Conservation (phyloP, 257 asterid genomes). For the Paraleonurus japonicus region DNA sequence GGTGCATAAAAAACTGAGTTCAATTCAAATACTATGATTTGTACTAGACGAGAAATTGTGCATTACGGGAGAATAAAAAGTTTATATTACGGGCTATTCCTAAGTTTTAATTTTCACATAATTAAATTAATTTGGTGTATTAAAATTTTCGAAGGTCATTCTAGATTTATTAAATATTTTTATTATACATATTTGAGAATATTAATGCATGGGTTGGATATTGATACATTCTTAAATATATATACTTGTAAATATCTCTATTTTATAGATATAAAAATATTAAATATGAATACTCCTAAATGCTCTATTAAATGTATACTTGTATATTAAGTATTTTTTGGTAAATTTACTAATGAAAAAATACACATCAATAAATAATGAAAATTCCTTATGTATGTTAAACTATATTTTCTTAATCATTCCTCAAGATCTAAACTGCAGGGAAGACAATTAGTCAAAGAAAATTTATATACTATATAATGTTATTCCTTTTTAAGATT, state of each 20-base stretch:
- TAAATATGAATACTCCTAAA: background rate
- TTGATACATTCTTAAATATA: too few species aligned
- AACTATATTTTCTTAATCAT: background rate
- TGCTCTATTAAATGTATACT: background rate
- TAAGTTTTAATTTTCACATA: too few species aligned
- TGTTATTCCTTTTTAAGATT: slow-evolving; percentile 7
- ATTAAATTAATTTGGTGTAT: background rate
- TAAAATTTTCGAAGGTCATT: background rate
- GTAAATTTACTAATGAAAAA: background rate
- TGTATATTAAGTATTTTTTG: too few species aligned
- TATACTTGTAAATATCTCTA: background rate
- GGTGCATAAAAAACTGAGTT: too few species aligned
- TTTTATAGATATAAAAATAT: too few species aligned
- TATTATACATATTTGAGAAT: too few species aligned
- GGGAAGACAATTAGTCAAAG: background rate
- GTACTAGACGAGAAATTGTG: too few species aligned
- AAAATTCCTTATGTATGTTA: background rate
- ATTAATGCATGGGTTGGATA: too few species aligned
- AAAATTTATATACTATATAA: too few species aligned
- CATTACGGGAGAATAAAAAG: too few species aligned
- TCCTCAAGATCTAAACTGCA: background rate
- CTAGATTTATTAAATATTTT: background rate
- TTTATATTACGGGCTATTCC: background rate
- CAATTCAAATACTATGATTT: too few species aligned
- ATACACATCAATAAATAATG: background rate